Evolutionary conservation across 768 basidiomycete genomes (phyloP), one percentile per base, ranked within the genome.

Genomic region (Suillus fuscotomentosus): DNA sequence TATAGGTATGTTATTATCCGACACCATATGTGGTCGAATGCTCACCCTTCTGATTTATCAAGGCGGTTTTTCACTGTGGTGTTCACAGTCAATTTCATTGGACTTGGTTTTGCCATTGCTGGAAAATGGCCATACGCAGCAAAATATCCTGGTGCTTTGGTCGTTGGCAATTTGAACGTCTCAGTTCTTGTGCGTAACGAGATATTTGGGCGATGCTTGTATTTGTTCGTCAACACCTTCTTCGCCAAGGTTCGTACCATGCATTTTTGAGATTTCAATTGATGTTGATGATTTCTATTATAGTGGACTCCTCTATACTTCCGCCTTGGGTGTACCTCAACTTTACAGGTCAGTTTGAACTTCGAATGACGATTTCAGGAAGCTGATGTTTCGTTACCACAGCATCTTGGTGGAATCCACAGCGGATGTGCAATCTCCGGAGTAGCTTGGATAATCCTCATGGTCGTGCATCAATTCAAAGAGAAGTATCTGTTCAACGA

Each of bases 131-230:
- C 81, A 24, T 94, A 94, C 70, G 85, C 90, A 5, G 76, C 79
- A 20, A 75, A 78, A 62, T 89, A 89, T 69, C 84, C 88, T 20
- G 87, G 90, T 68, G 89, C 90, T 13, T 82, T 92, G 63, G 88
- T 89, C 10, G 80, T 89, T 7, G 92, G 90, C 0, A 94, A 94
- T 68, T 75, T 94, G 56, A 84, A 87, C 68, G 76, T 84, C 31
- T 86, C 91, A 6, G 86, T 94, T 63, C 81, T 94, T 24, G 85
- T 91, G 81, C 83, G 92, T 24, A 94, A 94, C 69, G 92, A 94
- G 68, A 79, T 92, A 2, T 94, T 94, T 67, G 90, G 91, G 11
- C 88, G 92, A n/a, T 74, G 86, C 42, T 71, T 94, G 15, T 94
- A 93, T 72, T 75, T 87, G 54, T 69, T 88, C 24, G 82, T 91